A percentile compares a stretch with the other conserved stretches of the same genome.
These are phyloP conservation scores for Blumeria graminis DNA, from an alignment of 2,329 filamentous ascomycete species.

Conservation along the genomic window DNA sequence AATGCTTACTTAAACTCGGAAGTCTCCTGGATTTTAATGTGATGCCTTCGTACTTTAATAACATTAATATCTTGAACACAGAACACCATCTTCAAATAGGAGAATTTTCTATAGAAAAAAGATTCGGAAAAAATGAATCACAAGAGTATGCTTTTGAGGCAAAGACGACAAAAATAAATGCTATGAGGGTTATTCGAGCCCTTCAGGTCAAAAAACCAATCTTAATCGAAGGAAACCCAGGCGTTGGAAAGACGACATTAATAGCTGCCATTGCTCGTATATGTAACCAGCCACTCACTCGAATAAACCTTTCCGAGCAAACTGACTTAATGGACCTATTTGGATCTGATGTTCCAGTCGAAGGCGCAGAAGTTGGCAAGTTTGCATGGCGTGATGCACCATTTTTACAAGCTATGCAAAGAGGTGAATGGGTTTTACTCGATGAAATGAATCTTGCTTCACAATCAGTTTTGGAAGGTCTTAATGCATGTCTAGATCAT, in stretches of 20 bases:
- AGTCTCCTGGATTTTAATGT: conserved; percentile 41
- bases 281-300: conserved; percentile 59
- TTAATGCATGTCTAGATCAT: conserved; percentile 93
- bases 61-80: conserved; percentile 31
- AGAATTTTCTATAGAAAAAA: conserved; percentile 41
- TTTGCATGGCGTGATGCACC: conserved; percentile 93
- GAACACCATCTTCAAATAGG: conserved; percentile 40
- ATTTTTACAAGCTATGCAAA: conserved; percentile 90
- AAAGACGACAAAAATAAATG: conserved; percentile 72
- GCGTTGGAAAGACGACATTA: conserved; percentile 90
- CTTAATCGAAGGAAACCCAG: conserved; percentile 85
- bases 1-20: conserved; percentile 50
- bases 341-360: conserved; percentile 83
- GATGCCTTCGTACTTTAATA: conserved; percentile 35
- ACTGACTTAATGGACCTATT: conserved; percentile 96
- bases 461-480: conserved; percentile 82
- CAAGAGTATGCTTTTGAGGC: conserved; percentile 59
- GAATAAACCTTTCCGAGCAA: conserved; percentile 94
- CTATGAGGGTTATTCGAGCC: conserved; percentile 73
- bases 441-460: conserved; percentile 99
- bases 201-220: conserved; percentile 79
- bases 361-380: conserved; percentile 71
- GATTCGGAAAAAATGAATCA: conserved; percentile 24
- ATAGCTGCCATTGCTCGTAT: conserved; percentile 62
- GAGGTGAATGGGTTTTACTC: conserved; percentile 82